Base-by-base conservation (phyloP, 1,139 yeast species). In the Taphrina flavorubra region DNA sequence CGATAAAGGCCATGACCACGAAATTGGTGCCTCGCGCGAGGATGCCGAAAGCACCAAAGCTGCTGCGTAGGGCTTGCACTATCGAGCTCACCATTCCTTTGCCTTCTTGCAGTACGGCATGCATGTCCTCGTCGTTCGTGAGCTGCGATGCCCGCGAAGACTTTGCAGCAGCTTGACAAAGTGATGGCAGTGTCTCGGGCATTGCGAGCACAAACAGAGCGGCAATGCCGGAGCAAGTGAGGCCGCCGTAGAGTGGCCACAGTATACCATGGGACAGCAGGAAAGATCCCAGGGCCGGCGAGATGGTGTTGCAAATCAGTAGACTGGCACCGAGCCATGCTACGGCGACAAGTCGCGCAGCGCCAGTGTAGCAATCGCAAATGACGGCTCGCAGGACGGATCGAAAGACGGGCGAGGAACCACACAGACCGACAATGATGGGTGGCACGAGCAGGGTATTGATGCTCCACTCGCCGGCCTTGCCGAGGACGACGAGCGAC, bases 111-210 rank as follows among this genome's bases (percentile, higher is more conserved):
- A 56, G 49, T 8, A 20, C 36, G 39, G 60, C 60, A 40, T 56
- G 46, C 60, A 56, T 40, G 49, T 40, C 25, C 46, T 56, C 60
- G 36, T 56, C 49, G 18, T 56, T 37, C 20, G 58, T 53, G 44
- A 53, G 16, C 16, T 53, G 58, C 11, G 58, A 37, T 11, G 42
- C 44, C 44, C 14, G 42, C 2, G 42, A 5, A 7, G 44, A n/a
- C 5, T 11, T 7, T 11, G 55, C 16, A 14, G 44, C 36, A 20
- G 36, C 2, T 25, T 25, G 36, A 6, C 31, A 16, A 4, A 53
- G 42, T 8, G 20, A 16, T 31, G 58, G 58, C 11, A 18, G 18
- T 8, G 60, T 56, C 11, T 56, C 60, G 7, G 60, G 60, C 37
- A 56, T 56, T 11, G 13, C 10, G 7, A 16, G 13, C 7, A 40